Evolutionary conservation across 345 rosid species (phyloP).

Genomic region (Nasturtium officinale): DNA sequence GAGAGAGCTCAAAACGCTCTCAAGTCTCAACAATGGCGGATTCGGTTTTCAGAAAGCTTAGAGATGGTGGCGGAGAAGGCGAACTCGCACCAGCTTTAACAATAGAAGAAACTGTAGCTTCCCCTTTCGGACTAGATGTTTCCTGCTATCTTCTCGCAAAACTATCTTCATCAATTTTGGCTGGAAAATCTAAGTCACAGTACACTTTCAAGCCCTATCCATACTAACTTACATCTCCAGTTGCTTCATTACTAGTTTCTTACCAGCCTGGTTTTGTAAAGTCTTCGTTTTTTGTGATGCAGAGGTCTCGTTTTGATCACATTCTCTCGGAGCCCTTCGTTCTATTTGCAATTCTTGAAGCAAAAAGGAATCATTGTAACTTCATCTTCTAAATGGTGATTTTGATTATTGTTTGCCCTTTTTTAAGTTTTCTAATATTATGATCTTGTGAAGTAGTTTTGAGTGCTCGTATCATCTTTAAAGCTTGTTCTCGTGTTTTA

Average conservation of each 20-base stretch:
- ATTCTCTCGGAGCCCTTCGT: constrained; percentile 65
- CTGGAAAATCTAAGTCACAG: constrained; percentile 83
- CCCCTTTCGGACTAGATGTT: constrained; percentile 72
- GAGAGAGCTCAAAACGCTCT: constrained; percentile 4
- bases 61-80: constrained; percentile 85
- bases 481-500: not conserved
- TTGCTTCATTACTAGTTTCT: not conserved
- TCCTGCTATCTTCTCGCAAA: constrained; percentile 64
- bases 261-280: not conserved
- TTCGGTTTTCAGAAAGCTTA: constrained; percentile 67
- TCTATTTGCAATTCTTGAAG: constrained; percentile 61
- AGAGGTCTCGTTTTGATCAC: constrained; percentile 76
- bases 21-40: constrained; percentile 61
- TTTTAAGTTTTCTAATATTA: too few species aligned
- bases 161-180: constrained; percentile 59
- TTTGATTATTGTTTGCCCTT: not conserved
- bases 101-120: constrained; percentile 62
- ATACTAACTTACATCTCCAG: not conserved
- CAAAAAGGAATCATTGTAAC: constrained; percentile 51
- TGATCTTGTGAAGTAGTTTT: too few species aligned
- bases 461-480: too few species aligned
- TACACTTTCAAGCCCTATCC: constrained; percentile 5
- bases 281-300: constrained; percentile 20
- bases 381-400: constrained; percentile 64
- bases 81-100: constrained; percentile 81